These are phyloP conservation scores for Hamigera avellanea DNA, from an alignment of 495 filamentous ascomycete genomes.

Conservation along the genomic window DNA sequence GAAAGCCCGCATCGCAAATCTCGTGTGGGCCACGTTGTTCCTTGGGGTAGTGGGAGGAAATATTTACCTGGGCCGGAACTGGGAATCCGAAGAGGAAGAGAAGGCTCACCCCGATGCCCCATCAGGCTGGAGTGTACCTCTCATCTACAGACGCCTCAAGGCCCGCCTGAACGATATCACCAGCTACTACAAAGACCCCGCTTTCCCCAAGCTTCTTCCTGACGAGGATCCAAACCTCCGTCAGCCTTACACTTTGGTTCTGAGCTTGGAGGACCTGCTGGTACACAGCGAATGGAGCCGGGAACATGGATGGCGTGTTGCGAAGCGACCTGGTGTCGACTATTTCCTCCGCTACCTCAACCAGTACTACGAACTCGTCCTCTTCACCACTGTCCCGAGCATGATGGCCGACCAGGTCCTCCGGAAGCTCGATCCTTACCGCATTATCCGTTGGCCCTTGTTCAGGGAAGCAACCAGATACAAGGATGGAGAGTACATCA, in stretches of 20 bases:
- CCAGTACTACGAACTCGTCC: constrained; percentile 94
- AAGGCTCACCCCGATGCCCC: constrained; percentile 54
- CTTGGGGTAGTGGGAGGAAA: constrained; percentile 38
- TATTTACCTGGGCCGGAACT: constrained; percentile 72
- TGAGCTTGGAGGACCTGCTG: constrained; percentile 87
- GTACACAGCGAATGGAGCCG: constrained; percentile 89
- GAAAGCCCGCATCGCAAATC: constrained; percentile 57
- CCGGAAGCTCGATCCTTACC: constrained; percentile 90
- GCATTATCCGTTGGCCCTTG: constrained; percentile 88
- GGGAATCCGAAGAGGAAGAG: constrained; percentile 64
- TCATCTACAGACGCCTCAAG: constrained; percentile 68
- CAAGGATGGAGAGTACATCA: constrained; percentile 89
- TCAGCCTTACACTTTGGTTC: constrained; percentile 83
- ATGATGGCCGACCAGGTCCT: constrained; percentile 76
- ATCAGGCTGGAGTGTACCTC: constrained; percentile 57
- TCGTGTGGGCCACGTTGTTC: constrained; percentile 46
- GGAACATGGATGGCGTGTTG: constrained; percentile 89
- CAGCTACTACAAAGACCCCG: constrained; percentile 90
- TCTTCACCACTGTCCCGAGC: constrained; percentile 81
- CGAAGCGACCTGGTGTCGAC: constrained; percentile 90
- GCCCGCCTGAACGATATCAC: constrained; percentile 62
- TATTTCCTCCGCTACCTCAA: constrained; percentile 94
- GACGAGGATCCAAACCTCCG: constrained; percentile 71
- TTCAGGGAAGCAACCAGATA: constrained; percentile 93
- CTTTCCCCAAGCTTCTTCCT: constrained; percentile 87